Evolutionary conservation across 306 rosid genomes (phyloP).

Genomic region (Trifolium fragiferum): DNA sequence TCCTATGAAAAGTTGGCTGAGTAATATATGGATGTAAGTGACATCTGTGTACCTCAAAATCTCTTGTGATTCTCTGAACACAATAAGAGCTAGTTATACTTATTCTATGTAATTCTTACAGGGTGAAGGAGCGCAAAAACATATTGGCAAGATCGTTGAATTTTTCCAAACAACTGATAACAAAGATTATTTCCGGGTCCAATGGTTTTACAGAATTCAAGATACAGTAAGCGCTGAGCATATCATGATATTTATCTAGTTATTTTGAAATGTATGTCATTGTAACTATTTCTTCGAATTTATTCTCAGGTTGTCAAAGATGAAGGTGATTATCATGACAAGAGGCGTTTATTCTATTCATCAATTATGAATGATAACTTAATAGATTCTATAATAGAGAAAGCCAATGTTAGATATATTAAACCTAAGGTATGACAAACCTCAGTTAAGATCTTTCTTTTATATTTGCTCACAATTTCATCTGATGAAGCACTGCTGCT

Average conservation of each 20-base stretch:
- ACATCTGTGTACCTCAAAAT: conserved; percentile 24
- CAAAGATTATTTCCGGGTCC: conserved; percentile 77
- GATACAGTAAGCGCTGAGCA: conserved; percentile 87
- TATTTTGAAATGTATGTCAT: conserved; percentile 12
- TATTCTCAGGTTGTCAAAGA: conserved; percentile 71
- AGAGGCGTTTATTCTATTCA: conserved; percentile 89
- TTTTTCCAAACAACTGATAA: conserved; percentile 78
- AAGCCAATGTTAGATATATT: conserved; percentile 63
- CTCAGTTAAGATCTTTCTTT: conserved; percentile 31
- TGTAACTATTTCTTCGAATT: conserved; percentile 36
- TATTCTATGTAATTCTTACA: conserved; percentile 49
- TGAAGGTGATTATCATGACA: conserved; percentile 78
- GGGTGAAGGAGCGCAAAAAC: conserved; percentile 72
- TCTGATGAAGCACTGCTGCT: conserved; percentile 5
- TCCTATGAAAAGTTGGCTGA: conserved; percentile 5
- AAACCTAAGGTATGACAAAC: conserved; percentile 68
- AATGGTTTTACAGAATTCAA: conserved; percentile 92
- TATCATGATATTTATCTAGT: conserved; percentile 35
- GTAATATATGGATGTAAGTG: conserved; percentile 25
- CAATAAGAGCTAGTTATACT: conserved; percentile 37
- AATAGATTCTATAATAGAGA: conserved; percentile 75
- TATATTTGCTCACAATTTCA: conserved; percentile 23
- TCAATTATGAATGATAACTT: conserved; percentile 86
- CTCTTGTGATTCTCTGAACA: conserved; percentile 9
- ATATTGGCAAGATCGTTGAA: conserved; percentile 83